Evolutionary conservation across 163 green algal species (phyloP).

Genomic region (Chloroidium sp.): DNA sequence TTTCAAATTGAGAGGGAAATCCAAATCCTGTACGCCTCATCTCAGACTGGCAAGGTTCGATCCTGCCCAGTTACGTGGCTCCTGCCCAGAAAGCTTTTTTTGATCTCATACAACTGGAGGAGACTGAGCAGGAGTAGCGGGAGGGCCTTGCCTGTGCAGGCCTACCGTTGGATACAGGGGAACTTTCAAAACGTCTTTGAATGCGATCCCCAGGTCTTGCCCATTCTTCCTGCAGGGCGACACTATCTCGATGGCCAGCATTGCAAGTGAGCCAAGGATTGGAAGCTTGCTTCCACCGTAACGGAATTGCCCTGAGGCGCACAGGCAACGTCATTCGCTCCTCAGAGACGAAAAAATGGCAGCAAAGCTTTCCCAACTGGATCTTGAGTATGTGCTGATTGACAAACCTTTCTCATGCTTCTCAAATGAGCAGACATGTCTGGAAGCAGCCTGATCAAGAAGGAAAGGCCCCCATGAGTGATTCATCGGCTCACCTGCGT

Average conservation of each 20-base stretch:
- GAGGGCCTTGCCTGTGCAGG: constrained; percentile 52
- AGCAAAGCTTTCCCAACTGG: neutral
- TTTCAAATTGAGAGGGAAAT: neutral
- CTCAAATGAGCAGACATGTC: too few relatives aligned
- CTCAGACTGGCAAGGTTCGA: neutral
- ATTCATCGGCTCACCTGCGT: too few relatives aligned
- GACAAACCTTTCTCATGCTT: too few relatives aligned
- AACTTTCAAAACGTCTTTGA: constrained; percentile 21
- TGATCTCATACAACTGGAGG: neutral
- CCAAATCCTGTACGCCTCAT: neutral
- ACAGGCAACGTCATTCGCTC: neutral
- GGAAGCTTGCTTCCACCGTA: neutral
- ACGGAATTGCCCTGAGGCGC: neutral
- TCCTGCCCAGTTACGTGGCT: too few relatives aligned
- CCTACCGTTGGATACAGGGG: constrained; percentile 67
- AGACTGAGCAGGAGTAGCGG: neutral
- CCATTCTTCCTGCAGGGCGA: constrained; percentile 48
- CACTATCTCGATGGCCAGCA: too few relatives aligned
- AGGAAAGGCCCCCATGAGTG: too few relatives aligned
- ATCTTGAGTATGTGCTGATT: neutral
- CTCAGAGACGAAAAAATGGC: neutral
- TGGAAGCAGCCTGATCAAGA: too few relatives aligned
- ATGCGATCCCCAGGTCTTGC: constrained; percentile 47
- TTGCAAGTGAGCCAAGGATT: neutral
- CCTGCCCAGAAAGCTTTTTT: neutral